Base-by-base conservation (phyloP, 495 filamentous ascomycete species). In the Talaromyces borbonicus region DNA sequence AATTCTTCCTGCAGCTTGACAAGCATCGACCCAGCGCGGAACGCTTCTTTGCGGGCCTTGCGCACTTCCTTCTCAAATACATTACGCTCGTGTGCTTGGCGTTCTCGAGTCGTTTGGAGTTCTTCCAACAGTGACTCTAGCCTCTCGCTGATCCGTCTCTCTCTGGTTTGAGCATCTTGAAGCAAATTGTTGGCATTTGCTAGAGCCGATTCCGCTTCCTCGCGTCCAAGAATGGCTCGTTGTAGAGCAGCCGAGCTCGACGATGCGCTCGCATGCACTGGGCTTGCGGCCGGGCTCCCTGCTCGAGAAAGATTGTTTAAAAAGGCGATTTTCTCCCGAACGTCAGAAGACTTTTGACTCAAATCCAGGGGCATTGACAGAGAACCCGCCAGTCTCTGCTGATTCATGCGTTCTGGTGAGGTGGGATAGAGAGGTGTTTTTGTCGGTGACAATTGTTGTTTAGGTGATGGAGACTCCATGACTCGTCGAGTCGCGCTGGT, bases 51-150 rank as follows among this genome's bases (percentile, higher is more conserved):
- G 24, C 84, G 71, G n/a, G 82, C 77, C 38, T 83, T 78, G 36
- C 84, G 69, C 27, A 90, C 80, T 57, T 93, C 87, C 54, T 92
- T 93, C 61, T 93, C 86, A 67, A 84, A 90, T 20, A 88, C 62
- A 18, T 77, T 57, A 57, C 83, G 72, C 46, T 85, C 81, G 56
- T 87, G 80, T 12, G 73, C 75, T 52, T 86, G 75, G 11, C 81
- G 81, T 56, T 90, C 84, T 66, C 90, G 89, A 12, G 75, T 68
- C 16, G 77, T 70, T 25, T 83, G 80, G 33, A 86, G 74, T 54
- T 86, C 85, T 62, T 90, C 87, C 72, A 89, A 79, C 9, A 89
- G 68, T 32, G 73, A 78, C 55, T 93, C 87, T 18, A 92, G 60
- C 53, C 86, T 71, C 62, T 90, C 85, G 15, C 78, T 81, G 7